phyloP scores from a whole-genome alignment of 306 rosid species.

The Pterocarpus macrocarpus region DNA sequence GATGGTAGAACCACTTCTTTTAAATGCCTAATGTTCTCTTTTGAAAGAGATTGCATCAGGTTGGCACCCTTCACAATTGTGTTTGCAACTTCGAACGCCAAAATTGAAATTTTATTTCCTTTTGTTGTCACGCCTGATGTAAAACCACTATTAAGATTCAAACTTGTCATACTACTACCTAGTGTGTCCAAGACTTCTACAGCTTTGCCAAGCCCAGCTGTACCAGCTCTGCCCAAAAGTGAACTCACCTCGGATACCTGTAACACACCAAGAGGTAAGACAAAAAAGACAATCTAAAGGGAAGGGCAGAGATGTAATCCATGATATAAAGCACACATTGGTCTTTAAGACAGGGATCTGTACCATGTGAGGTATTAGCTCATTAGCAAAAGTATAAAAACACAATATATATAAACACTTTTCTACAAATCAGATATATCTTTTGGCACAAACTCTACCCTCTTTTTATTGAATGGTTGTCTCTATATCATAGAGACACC shows the following conservation, averaged over 20 bases:
- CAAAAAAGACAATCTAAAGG: slow-evolving; percentile 29
- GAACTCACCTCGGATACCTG: slow-evolving; percentile 98
- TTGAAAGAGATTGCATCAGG: slow-evolving; percentile 97
- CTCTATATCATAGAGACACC: slow-evolving; percentile 14
- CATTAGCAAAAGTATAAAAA: slow-evolving; percentile 32
- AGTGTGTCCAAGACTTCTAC: slow-evolving; percentile 98
- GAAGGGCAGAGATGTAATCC: slow-evolving; percentile 22
- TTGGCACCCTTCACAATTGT: slow-evolving; percentile 96
- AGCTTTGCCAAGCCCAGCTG: slow-evolving; percentile 97
- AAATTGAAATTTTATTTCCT: slow-evolving; percentile 90
- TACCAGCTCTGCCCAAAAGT: slow-evolving; percentile 95
- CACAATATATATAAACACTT: not conserved
- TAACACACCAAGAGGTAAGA: slow-evolving; percentile 43
- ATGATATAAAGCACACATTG: slow-evolving; percentile 1
- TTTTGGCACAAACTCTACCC: slow-evolving; percentile 20
- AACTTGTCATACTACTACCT: slow-evolving; percentile 96
- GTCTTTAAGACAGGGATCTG: slow-evolving; percentile 12
- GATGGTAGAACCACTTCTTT: slow-evolving; percentile 91
- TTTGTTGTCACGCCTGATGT: slow-evolving; percentile 88
- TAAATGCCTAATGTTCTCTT: slow-evolving; percentile 83
- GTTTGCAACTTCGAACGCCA: slow-evolving; percentile 98
- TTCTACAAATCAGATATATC: not conserved
- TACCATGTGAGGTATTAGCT: slow-evolving; percentile 27
- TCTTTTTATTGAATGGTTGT: not conserved
- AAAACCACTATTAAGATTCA: slow-evolving; percentile 83